Conservation (phyloP, 352 stramenopile species). For the Phytophthora cactorum region DNA sequence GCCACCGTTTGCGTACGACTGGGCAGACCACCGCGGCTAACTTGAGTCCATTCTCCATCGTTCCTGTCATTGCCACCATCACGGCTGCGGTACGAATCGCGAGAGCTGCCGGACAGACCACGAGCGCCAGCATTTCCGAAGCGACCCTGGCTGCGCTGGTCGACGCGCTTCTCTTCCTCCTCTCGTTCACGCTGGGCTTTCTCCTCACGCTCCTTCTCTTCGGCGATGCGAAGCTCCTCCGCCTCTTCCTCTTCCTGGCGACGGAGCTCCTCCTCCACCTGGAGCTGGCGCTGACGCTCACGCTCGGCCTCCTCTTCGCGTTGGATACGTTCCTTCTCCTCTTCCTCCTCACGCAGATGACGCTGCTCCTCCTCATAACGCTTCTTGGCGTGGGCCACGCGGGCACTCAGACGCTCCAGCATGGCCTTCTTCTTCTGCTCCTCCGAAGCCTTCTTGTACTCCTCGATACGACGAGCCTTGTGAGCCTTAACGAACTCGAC, state of each 20-base stretch:
- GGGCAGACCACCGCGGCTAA: conserved; percentile 42
- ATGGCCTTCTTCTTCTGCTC: conserved; percentile 89
- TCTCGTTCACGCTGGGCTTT: conserved; percentile 33
- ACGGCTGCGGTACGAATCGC: conserved; percentile 21
- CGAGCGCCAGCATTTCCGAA: conserved; percentile 41
- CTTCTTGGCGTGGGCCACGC: conserved; percentile 68
- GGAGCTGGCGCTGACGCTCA: conserved; percentile 60
- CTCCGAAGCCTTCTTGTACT: conserved; percentile 88
- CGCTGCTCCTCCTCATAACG: conserved; percentile 79
- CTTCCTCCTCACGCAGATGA: conserved; percentile 59
- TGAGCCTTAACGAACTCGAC: conserved; percentile 81
- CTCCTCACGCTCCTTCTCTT: conserved; percentile 56
- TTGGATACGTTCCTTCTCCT: conserved; percentile 64
- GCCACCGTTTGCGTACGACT: conserved; percentile 45
- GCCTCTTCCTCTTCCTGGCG: conserved; percentile 72
- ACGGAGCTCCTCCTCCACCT: conserved; percentile 70
- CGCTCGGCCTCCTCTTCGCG: conserved; percentile 68
- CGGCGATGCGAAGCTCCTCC: conserved; percentile 42
- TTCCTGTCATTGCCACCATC: conserved; percentile 45
- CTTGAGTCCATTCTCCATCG: conserved; percentile 74
- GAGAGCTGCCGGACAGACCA: conserved; percentile 23
- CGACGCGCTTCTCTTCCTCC: conserved; percentile 51
- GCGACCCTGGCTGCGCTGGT: conserved; percentile 36
- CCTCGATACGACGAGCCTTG: conserved; percentile 73
- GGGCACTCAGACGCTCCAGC: conserved; percentile 67